Conservation (phyloP, 148 eudicot species). For the Amaranthus cruentus region DNA sequence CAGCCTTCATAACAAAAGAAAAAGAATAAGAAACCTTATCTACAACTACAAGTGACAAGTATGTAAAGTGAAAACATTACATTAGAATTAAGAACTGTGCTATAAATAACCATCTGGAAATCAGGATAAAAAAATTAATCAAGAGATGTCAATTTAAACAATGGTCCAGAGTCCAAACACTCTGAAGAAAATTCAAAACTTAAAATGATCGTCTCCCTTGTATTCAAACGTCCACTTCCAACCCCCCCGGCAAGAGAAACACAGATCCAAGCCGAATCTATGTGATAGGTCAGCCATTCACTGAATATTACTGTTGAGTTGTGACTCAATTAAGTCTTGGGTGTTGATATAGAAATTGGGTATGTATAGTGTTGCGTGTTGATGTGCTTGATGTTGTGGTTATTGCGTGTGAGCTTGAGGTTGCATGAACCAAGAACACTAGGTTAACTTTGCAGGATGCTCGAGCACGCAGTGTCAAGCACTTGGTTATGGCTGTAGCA, state of each 20-base stretch:
- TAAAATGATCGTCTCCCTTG: not conserved
- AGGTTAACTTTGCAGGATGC: too few relatives aligned
- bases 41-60: not conserved
- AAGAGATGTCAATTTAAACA: not conserved
- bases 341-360: too few relatives aligned
- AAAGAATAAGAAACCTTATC: not conserved
- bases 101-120: not conserved
- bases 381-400: too few relatives aligned
- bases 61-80: not conserved
- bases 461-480: too few relatives aligned
- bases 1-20: constrained; percentile 4
- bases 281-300: not conserved
- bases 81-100: not conserved
- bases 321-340: too few relatives aligned
- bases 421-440: too few relatives aligned
- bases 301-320: too few relatives aligned
- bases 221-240: not conserved
- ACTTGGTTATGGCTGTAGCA: too few relatives aligned
- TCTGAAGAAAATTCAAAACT: not conserved
- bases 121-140: not conserved
- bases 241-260: not conserved
- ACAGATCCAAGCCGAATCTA: not conserved
- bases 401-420: too few relatives aligned
- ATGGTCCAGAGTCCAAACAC: too few relatives aligned
- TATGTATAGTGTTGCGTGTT: too few relatives aligned